These are phyloP conservation scores for Musa acuminata DNA, from an alignment of 176 grass and related monocot species.

Conservation along the genomic window DNA sequence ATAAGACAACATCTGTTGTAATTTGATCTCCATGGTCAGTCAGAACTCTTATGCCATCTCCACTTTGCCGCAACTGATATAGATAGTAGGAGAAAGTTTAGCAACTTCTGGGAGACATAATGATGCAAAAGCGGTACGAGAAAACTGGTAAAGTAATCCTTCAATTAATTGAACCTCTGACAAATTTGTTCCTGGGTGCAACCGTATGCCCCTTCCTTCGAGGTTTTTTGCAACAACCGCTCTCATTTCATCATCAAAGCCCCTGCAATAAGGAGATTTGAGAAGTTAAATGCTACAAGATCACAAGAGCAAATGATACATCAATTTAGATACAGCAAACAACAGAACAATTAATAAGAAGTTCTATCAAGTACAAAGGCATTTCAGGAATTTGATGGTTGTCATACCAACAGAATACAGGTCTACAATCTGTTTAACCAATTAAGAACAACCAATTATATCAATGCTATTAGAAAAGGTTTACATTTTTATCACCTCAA, in stretches of 20 bases:
- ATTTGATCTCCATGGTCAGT: constrained; percentile 75
- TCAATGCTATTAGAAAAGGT: too few relatives aligned
- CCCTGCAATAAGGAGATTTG: constrained; percentile 28
- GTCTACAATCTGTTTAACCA: too few relatives aligned
- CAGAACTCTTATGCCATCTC: constrained; percentile 72
- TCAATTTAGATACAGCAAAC: neutral
- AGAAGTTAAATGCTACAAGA: neutral
- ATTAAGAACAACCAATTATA: too few relatives aligned
- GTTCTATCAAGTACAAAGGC: neutral
- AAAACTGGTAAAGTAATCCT: neutral
- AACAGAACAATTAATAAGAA: neutral
- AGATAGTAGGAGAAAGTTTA: constrained; percentile 17
- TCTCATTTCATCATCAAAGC: constrained; percentile 98
- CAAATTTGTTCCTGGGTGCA: constrained; percentile 63
- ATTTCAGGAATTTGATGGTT: neutral
- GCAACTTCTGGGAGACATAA: neutral
- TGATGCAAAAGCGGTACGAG: too few relatives aligned
- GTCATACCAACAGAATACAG: neutral
- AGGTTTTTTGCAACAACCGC: constrained; percentile 78
- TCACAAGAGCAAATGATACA: constrained; percentile 4
- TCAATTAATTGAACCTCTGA: constrained; percentile 44
- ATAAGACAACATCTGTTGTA: constrained; percentile 83
- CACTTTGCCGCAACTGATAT: constrained; percentile 70
- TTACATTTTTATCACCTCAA: too few relatives aligned
- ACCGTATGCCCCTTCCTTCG: constrained; percentile 70